These are phyloP conservation scores for Coffea canephora DNA, from an alignment of 257 asterid genomes.

Conservation along the genomic window DNA sequence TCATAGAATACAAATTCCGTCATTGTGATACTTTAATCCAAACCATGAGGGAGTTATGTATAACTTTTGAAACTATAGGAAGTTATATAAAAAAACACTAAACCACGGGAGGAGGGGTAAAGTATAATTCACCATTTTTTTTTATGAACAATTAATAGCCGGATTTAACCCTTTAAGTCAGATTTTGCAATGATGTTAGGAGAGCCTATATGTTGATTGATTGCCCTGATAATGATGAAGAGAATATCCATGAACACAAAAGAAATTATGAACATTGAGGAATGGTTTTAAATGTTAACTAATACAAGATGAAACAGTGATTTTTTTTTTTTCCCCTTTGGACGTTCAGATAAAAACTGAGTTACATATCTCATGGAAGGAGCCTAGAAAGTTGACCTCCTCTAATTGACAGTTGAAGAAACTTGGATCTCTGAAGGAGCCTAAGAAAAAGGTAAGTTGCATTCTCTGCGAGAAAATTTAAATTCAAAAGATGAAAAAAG, in stretches of 20 bases:
- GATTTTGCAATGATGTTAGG: not conserved
- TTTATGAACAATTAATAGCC: no score
- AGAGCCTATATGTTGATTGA: slow-evolving; percentile 2
- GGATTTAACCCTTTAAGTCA: not conserved
- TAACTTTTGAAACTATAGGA: no score
- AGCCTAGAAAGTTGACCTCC: slow-evolving; percentile 4
- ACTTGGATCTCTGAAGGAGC: slow-evolving; percentile 6
- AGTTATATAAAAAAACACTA: no score
- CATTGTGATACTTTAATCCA: no score
- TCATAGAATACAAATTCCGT: no score
- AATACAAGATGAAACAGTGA: not conserved
- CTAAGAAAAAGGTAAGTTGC: slow-evolving; percentile 16
- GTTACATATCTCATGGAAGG: not conserved
- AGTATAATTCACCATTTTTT: no score
- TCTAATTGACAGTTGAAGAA: not conserved
- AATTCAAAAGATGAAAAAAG: not conserved
- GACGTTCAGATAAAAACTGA: not conserved
- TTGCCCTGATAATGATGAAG: not conserved
- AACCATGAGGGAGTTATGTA: no score
- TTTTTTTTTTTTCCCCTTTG: not conserved
- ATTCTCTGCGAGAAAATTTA: slow-evolving; percentile 1
- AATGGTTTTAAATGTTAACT: not conserved
- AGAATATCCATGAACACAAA: not conserved
- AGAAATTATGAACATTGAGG: not conserved
- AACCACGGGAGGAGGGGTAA: no score